Base-by-base conservation (phyloP, 225 moss, liverwort and hornwort species). In the Polytrichum commune region DNA sequence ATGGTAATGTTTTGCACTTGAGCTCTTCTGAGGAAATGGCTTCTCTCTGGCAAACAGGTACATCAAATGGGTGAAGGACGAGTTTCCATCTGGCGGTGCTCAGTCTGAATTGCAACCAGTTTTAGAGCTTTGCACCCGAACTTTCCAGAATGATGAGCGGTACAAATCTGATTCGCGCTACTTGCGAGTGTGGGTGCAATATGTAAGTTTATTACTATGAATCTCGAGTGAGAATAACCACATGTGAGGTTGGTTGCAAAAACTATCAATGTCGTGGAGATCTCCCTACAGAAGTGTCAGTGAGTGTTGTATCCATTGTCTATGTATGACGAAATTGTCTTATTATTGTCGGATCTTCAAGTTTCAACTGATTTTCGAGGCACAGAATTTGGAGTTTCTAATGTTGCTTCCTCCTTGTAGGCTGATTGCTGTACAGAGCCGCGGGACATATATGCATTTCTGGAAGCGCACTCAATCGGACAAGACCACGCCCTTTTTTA, bases 391-490 rank as follows among this genome's bases (percentile, higher is more conserved):
- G 16, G 16, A 46, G 46, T 16, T 25, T 24, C 53, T 13, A 3
- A 46, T 46, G 46, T 46, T 58, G 58, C 23, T 32, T 66, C 10
- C 19, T 65, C 56, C 30, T 19, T 71, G 63, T 72, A 89, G 96
- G 91, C 95, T 23, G 92, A 95, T 85, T 81, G 82, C 73, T 95
- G 92, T 73, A 81, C 88, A 62, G 95, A 98, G 68, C 95, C 97
- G 26, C 82, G 79, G 60, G 91, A 91, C 29, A 87, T 98, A n/a
- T 91, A 88, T 33, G 86, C 91, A 54, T 98, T 98, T 69, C 81
- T 98, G 64, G 95, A 95, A 80, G 81, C 79, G 7, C 90, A 84
- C 46, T 84, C 83, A 3, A 95, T 98, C 32, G 97, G 97, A 55
- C 95, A 91, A 84, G 86, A 92, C 24, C 80, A 87, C 77, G 95